Conservation (phyloP, 768 basidiomycete species). For the Agrocybe praecox region DNA sequence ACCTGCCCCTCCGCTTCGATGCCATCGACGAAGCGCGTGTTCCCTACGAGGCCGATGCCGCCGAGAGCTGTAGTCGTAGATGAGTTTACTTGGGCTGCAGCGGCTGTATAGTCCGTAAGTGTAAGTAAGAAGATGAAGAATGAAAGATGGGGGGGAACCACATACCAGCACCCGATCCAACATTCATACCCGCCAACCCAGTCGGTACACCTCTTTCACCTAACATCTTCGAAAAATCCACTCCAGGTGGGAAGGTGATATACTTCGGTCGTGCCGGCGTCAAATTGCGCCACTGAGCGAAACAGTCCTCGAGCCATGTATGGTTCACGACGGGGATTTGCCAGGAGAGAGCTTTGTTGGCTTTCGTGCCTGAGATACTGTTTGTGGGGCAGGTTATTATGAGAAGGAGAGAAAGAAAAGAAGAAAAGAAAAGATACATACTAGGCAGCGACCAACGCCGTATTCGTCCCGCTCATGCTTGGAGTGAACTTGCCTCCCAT, state of each 20-base stretch:
- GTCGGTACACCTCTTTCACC: conserved; percentile 39
- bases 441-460: conserved; percentile 84
- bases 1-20: not conserved
- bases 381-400: conserved; percentile 5
- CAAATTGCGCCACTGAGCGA: conserved; percentile 74
- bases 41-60: not conserved
- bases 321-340: conserved; percentile 88
- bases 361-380: conserved; percentile 59
- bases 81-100: too few species aligned
- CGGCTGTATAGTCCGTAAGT: too few species aligned
- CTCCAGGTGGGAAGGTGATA: conserved; percentile 64
- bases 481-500: conserved; percentile 85
- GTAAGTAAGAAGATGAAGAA: too few species aligned
- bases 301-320: conserved; percentile 90
- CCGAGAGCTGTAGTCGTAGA: too few species aligned
- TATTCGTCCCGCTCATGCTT: conserved; percentile 77
- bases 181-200: too few species aligned
- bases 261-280: conserved; percentile 70
- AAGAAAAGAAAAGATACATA: conserved; percentile 42
- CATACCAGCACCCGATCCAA: too few species aligned
- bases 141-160: too few species aligned
- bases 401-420: not conserved
- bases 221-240: conserved; percentile 59
- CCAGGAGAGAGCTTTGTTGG: conserved; percentile 76
- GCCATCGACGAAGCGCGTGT: not conserved